phyloP scores from a whole-genome alignment of 148 eudicot genomes.

The Agrostemma githago region DNA sequence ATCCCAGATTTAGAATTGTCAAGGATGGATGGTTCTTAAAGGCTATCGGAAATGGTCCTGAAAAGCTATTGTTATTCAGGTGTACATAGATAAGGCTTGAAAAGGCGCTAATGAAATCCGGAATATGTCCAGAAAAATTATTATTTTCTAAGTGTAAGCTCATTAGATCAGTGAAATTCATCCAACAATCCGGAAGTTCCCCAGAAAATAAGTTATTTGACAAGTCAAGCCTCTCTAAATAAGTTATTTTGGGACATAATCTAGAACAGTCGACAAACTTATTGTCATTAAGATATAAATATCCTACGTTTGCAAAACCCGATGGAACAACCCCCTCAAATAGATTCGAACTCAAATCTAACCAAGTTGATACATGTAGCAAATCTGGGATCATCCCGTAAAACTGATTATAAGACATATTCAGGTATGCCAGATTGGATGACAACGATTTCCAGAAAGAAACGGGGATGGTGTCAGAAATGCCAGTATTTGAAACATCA shows the following conservation, averaged over 20 bases:
- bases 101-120: conserved; percentile 1
- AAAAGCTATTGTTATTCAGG: neutral
- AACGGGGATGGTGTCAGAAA: neutral
- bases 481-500: conserved; percentile 1
- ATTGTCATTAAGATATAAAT: conserved; percentile 10
- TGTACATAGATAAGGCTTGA: neutral
- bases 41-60: neutral
- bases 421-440: neutral
- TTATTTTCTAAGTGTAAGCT: no score
- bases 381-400: conserved; percentile 10
- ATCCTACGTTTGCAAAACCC: neutral
- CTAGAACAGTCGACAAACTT: conserved; percentile 5
- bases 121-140: conserved; percentile 14
- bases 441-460: conserved; percentile 9
- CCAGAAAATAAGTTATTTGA: no score
- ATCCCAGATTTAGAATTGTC: neutral
- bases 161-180: no score
- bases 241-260: no score
- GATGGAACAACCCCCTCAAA: conserved; percentile 19
- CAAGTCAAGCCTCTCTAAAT: no score
- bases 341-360: conserved; percentile 16
- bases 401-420: conserved; percentile 22
- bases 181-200: no score
- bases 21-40: neutral
- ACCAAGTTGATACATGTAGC: neutral